phyloP scores from a whole-genome alignment of 1,284 basidiomycete species.

The Pseudozyma hubeiensis region DNA sequence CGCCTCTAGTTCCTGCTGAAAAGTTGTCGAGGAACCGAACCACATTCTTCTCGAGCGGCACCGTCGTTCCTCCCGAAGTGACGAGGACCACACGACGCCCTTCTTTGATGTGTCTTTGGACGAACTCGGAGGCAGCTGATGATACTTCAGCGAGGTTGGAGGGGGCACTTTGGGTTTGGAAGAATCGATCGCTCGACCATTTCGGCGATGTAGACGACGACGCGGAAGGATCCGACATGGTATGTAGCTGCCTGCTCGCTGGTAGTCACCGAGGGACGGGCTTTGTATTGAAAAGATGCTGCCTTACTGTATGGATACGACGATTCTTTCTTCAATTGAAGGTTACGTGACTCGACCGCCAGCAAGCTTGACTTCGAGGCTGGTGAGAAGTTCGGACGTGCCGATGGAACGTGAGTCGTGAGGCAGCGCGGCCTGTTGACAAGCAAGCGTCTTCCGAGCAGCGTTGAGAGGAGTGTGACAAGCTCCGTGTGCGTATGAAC shows the following conservation, averaged over 20 bases:
- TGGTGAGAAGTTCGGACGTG: too few relatives aligned
- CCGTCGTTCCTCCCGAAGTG: constrained; percentile 72
- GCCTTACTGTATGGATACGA: too few relatives aligned
- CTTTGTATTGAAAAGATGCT: too few relatives aligned
- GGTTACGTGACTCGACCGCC: too few relatives aligned
- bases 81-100: constrained; percentile 88
- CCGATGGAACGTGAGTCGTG: too few relatives aligned
- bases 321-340: too few relatives aligned
- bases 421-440: too few relatives aligned
- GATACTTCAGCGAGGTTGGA: constrained; percentile 40
- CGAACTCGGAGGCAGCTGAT: constrained; percentile 72
- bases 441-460: too few relatives aligned
- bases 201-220: constrained; percentile 29
- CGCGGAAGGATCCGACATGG: constrained; percentile 34
- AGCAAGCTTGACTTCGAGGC: too few relatives aligned
- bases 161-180: constrained; percentile 55
- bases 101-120: constrained; percentile 76
- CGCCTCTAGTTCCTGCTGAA: constrained; percentile 95
- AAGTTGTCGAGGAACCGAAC: constrained; percentile 99
- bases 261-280: too few relatives aligned
- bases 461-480: too few relatives aligned
- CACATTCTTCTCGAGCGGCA: constrained; percentile 65
- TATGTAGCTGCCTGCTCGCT: not conserved
- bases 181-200: constrained; percentile 57
- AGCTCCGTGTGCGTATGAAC: too few relatives aligned